phyloP scores from a whole-genome alignment of 2,329 filamentous ascomycete species.

The Didymella lethalis region DNA sequence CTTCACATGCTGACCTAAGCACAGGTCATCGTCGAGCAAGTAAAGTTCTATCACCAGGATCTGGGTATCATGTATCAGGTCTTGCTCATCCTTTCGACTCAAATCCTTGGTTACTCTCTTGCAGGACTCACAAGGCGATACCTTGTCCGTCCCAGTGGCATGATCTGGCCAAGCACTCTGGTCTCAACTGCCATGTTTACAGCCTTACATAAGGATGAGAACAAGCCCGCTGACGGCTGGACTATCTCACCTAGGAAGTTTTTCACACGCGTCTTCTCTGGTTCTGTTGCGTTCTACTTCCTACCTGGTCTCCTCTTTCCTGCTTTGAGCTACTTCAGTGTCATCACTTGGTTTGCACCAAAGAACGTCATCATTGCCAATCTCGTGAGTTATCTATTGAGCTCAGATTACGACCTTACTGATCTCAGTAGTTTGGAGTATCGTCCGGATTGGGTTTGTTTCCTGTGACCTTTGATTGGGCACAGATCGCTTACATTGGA shows the following conservation, averaged over 20 bases:
- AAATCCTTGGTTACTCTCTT: constrained; percentile 86
- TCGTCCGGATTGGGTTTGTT: constrained; percentile 85
- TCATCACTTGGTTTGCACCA: constrained; percentile 87
- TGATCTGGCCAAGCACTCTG: constrained; percentile 90
- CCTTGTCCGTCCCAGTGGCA: constrained; percentile 82
- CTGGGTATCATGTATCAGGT: constrained; percentile 80
- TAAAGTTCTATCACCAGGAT: constrained; percentile 85
- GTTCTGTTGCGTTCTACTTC: constrained; percentile 83
- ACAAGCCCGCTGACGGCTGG: constrained; percentile 83
- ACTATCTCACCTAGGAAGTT: constrained; percentile 83
- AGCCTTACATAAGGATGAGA: constrained; percentile 84
- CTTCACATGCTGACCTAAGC: constrained; percentile 21
- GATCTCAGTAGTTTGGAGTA: constrained; percentile 69
- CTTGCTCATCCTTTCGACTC: constrained; percentile 82
- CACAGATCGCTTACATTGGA: constrained; percentile 86
- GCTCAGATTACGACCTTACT: not conserved
- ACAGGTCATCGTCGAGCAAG: constrained; percentile 83
- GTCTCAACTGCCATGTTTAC: constrained; percentile 91
- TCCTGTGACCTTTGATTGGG: constrained; percentile 90
- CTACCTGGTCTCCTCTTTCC: constrained; percentile 83
- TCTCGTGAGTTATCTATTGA: constrained; percentile 57
- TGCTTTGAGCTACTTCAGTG: constrained; percentile 86
- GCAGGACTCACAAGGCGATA: constrained; percentile 82
- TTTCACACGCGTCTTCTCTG: constrained; percentile 76
- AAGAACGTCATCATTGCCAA: constrained; percentile 87